Evolutionary conservation across 106 monocot genomes (phyloP), one percentile per base, ranked within the genome.

Genomic region (Hemerocallis citrina): DNA sequence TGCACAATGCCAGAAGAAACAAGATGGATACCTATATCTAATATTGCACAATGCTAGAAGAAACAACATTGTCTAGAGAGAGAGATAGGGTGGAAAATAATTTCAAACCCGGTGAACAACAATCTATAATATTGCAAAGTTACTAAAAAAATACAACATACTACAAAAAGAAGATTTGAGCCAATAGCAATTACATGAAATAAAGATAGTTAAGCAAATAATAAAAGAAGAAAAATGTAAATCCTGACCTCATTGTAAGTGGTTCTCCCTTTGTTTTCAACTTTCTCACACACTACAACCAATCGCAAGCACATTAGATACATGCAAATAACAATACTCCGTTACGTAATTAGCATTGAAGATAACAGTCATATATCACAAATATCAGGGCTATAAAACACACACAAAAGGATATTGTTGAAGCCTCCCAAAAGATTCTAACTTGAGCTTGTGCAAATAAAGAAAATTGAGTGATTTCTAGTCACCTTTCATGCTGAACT

Each of bases 191-290:
- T n/a, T n/a, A n/a, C n/a, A n/a, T n/a, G n/a, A n/a, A n/a, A n/a
- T n/a, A n/a, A n/a, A n/a, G n/a, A n/a, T n/a, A n/a, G 16, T 13
- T 43, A 11, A 61, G 61, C 28, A 28, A 39, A 30, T 29, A 25
- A 41, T 12, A 15, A 38, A 60, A 48, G 14, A 2, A 25, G 15
- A 46, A 34, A n/a, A 11, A 16, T 16, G 10, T 19, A 17, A 32
- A 23, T 50, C 17, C 34, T 71, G 3, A 80, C 85, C 80, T 85
- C 85, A 72, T 85, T 85, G 41, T 85, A 85, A 51, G 85, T 85
- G n/a, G 85, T 85, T 70, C 81, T 77, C 16, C 85, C 85, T 61
- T 81, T 85, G 81, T 77, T 81, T 81, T 85, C 85, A 33, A 85
- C 85, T 68, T 81, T 85, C 67, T 85, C 81, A 21, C 85, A 85